These are phyloP conservation scores for Ogataea salicorniae DNA, from an alignment of 805 yeast genomes.

Conservation along the genomic window DNA sequence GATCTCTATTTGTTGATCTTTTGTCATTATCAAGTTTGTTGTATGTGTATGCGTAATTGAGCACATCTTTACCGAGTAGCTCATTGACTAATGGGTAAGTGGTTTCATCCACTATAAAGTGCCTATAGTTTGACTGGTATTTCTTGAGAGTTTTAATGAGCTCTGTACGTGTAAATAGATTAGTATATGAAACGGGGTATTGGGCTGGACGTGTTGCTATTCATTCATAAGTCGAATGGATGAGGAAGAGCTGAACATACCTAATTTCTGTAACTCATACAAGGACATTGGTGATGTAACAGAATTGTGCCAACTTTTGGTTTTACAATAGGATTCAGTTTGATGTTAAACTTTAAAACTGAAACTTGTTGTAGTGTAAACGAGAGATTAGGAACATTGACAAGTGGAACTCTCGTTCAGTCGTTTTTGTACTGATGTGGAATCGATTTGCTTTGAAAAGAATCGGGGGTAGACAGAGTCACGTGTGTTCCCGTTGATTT, in stretches of 20 bases:
- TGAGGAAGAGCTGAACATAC: constrained; percentile 11
- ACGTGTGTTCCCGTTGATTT: too few species aligned
- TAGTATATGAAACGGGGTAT: not conserved
- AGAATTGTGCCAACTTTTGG: too few species aligned
- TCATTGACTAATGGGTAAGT: constrained; percentile 23
- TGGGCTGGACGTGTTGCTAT: not conserved
- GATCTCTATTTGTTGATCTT: constrained; percentile 33
- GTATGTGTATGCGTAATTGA: constrained; percentile 28
- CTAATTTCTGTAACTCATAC: constrained; percentile 22
- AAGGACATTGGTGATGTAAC: constrained; percentile 16
- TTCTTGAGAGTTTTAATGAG: constrained; percentile 15
- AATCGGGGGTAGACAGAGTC: too few species aligned
- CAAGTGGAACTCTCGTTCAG: too few species aligned
- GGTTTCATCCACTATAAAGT: constrained; percentile 27
- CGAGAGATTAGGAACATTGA: too few species aligned
- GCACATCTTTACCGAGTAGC: constrained; percentile 24
- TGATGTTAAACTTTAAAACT: too few species aligned
- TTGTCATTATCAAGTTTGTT: constrained; percentile 25
- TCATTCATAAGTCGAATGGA: not conserved
- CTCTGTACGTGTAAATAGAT: constrained; percentile 3
- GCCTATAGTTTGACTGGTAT: constrained; percentile 22
- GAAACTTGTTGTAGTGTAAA: too few species aligned
- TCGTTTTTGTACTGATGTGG: too few species aligned
- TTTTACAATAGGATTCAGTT: too few species aligned
- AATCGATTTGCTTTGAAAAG: too few species aligned